Conservation (phyloP, 2,329 filamentous ascomycete species). For the Aspergillus pseudoterreus region DNA sequence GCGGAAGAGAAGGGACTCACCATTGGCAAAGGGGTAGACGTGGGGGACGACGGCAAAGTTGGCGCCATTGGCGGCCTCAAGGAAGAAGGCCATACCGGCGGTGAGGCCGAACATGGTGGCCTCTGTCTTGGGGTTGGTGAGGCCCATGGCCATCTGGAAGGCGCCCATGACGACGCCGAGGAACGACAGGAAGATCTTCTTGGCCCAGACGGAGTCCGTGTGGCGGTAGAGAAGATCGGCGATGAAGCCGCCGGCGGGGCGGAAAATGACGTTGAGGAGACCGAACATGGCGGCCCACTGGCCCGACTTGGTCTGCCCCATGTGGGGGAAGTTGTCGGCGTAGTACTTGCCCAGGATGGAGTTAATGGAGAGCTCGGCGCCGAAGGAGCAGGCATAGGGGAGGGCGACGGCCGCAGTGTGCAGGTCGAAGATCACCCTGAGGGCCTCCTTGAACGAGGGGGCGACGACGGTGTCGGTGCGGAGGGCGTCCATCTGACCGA, state of each 20-base stretch:
- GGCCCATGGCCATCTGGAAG: constrained; percentile 61
- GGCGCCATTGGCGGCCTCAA: constrained; percentile 80
- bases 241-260: constrained; percentile 49
- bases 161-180: constrained; percentile 55
- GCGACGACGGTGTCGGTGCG: constrained; percentile 60
- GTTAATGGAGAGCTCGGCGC: constrained; percentile 59
- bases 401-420: constrained; percentile 52
- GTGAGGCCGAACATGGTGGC: constrained; percentile 72
- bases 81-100: constrained; percentile 73
- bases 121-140: constrained; percentile 59
- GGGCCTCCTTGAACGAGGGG: constrained; percentile 58
- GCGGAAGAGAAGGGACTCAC: constrained; percentile 35
- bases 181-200: constrained; percentile 60
- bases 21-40: constrained; percentile 78
- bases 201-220: constrained; percentile 55
- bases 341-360: constrained; percentile 60
- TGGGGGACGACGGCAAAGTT: constrained; percentile 86
- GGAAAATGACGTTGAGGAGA: constrained; percentile 48
- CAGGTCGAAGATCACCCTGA: constrained; percentile 60
- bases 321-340: constrained; percentile 51
- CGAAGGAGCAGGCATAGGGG: constrained; percentile 60
- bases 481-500: constrained; percentile 48
- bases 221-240: constrained; percentile 54
- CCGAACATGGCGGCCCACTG: constrained; percentile 56
- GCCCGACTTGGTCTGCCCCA: constrained; percentile 54